phyloP scores from a whole-genome alignment of 768 basidiomycete genomes.

The Omphalotus guepiniiformis region DNA sequence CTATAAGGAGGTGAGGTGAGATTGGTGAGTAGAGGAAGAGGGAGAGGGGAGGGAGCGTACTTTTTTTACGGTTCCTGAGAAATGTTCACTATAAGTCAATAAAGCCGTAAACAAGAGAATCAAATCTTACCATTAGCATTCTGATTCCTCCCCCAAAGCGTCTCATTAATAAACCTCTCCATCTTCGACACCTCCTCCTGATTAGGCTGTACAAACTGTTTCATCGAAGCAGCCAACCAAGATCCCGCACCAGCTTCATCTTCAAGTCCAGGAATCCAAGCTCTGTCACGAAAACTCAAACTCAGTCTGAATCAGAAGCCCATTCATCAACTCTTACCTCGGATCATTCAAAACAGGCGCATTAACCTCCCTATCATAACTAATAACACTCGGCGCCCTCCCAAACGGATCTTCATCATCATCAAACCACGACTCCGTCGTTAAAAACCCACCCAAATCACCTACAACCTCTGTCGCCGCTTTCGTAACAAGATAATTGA shows the following conservation, averaged over 20 bases:
- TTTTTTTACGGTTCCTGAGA: conserved; percentile 53
- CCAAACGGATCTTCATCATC: conserved; percentile 46
- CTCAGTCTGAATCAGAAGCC: background rate
- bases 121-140: conserved; percentile 46
- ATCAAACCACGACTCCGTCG: conserved; percentile 51
- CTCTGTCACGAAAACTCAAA: conserved; percentile 18
- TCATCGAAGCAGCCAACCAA: conserved; percentile 54
- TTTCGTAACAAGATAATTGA: conserved; percentile 49
- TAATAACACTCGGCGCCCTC: conserved; percentile 50
- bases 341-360: conserved; percentile 46
- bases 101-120: background rate
- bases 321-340: conserved; percentile 6
- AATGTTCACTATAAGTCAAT: background rate
- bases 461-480: conserved; percentile 39
- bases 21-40: too few relatives aligned
- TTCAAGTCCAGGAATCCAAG: conserved; percentile 58
- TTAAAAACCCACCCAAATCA: conserved; percentile 52
- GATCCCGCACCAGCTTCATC: conserved; percentile 60
- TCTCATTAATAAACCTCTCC: conserved; percentile 43
- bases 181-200: conserved; percentile 50
- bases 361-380: conserved; percentile 49
- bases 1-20: conserved; percentile 22
- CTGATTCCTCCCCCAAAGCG: conserved; percentile 47
- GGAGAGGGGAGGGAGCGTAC: conserved; percentile 17
- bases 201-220: conserved; percentile 50